A percentile compares a stretch with the other conserved stretches of the same genome.
phyloP scores from a whole-genome alignment of 495 filamentous ascomycete species.

The Echria macrotheca region DNA sequence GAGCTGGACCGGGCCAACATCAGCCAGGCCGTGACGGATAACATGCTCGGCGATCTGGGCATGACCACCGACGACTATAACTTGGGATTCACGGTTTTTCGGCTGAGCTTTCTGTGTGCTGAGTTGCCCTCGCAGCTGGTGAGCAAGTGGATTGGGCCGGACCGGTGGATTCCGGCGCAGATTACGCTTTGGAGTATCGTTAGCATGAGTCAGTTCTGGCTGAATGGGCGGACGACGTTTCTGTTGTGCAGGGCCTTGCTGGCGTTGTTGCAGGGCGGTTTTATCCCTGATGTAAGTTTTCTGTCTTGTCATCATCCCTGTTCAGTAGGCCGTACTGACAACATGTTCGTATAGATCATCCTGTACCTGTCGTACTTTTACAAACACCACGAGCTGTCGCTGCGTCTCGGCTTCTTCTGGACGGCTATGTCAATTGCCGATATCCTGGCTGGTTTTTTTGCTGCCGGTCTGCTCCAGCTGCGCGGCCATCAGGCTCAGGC shows the following conservation, averaged over 20 bases:
- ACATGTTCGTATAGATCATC: conserved; percentile 28
- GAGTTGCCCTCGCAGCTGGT: conserved; percentile 70
- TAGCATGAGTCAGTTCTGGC: conserved; percentile 22
- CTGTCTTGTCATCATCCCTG: not conserved
- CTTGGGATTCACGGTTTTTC: conserved; percentile 66
- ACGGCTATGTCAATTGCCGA: conserved; percentile 59
- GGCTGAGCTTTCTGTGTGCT: conserved; percentile 57
- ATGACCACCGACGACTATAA: conserved; percentile 39
- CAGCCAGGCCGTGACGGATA: conserved; percentile 28
- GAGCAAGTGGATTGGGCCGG: conserved; percentile 64
- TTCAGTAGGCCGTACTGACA: not conserved
- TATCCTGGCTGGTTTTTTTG: conserved; percentile 64
- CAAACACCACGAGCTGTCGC: conserved; percentile 56
- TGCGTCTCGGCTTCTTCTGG: conserved; percentile 51
- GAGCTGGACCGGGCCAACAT: conserved; percentile 21
- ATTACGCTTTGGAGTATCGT: conserved; percentile 48
- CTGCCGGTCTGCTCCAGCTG: conserved; percentile 67
- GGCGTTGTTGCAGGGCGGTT: conserved; percentile 46
- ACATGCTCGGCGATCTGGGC: conserved; percentile 28
- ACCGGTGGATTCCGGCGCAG: conserved; percentile 67
- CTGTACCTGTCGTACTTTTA: conserved; percentile 71
- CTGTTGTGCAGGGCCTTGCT: conserved; percentile 32
- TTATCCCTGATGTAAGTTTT: conserved; percentile 42
- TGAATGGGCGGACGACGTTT: conserved; percentile 32
- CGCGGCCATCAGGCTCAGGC: conserved; percentile 50